Conservation (phyloP, 179 eudicot genomes). For the Sideroxylon spinosum region DNA sequence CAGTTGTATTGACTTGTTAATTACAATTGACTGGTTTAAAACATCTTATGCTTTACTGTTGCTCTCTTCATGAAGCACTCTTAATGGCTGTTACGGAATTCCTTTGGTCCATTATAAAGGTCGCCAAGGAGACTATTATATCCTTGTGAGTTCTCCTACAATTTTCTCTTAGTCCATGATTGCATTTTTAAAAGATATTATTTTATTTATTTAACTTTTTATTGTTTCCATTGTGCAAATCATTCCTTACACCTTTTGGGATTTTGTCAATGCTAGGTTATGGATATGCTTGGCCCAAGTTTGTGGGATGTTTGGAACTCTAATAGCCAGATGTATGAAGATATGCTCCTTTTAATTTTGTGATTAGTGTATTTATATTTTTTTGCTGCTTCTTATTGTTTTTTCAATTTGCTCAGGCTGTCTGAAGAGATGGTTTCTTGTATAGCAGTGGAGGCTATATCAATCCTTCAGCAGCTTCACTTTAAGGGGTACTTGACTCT, state of each 20-base stretch:
- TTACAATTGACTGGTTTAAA: neutral
- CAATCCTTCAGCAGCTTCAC: slow-evolving; percentile 38
- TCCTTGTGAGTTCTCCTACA: slow-evolving; percentile 27
- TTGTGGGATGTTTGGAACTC: slow-evolving; percentile 45
- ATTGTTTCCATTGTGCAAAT: neutral
- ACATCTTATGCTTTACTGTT: slow-evolving; percentile 7
- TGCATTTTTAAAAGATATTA: neutral
- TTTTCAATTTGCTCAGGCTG: slow-evolving; percentile 19
- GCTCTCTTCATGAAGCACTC: slow-evolving; percentile 27
- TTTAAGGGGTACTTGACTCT: slow-evolving; percentile 24
- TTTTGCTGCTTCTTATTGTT: neutral
- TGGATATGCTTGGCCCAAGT: slow-evolving; percentile 43
- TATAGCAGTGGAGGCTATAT: slow-evolving; percentile 38
- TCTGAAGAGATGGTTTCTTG: slow-evolving; percentile 37
- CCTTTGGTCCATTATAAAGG: slow-evolving; percentile 40
- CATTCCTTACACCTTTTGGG: neutral
- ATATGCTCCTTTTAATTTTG: neutral
- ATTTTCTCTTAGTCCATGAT: neutral
- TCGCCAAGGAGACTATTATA: slow-evolving; percentile 38
- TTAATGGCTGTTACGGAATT: slow-evolving; percentile 41
- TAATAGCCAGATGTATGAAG: slow-evolving; percentile 29
- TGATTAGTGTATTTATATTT: neutral
- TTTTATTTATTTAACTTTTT: neutral
- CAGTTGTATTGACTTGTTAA: neutral
- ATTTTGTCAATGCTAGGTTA: slow-evolving; percentile 14